These are phyloP conservation scores for Pezicula radicicola DNA, from an alignment of 2,329 filamentous ascomycete species.

Conservation along the genomic window DNA sequence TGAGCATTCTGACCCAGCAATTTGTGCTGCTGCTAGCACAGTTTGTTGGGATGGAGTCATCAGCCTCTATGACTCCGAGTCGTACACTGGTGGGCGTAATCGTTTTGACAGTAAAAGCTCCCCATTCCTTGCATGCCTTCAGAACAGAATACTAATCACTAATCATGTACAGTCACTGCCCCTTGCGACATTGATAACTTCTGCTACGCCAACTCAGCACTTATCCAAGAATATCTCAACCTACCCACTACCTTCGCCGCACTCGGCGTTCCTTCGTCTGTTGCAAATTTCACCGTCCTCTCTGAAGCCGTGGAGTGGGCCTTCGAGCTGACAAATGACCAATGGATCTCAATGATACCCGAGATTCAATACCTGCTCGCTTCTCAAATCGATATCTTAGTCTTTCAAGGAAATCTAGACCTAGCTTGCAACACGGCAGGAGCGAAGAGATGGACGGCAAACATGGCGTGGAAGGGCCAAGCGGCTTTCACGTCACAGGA, in stretches of 20 bases:
- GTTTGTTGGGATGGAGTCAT: slow-evolving; percentile 37
- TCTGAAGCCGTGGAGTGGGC: slow-evolving; percentile 41
- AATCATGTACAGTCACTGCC: slow-evolving; percentile 25
- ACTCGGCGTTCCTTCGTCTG: slow-evolving; percentile 51
- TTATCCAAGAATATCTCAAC: slow-evolving; percentile 17
- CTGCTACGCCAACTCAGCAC: slow-evolving; percentile 30
- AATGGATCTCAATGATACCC: slow-evolving; percentile 55
- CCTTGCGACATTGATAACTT: slow-evolving; percentile 34
- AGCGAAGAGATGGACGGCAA: slow-evolving; percentile 32
- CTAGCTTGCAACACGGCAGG: slow-evolving; percentile 50
- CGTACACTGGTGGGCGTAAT: slow-evolving; percentile 35
- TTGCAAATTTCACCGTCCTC: slow-evolving; percentile 46
- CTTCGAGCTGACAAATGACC: slow-evolving; percentile 50
- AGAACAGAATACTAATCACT: neutral
- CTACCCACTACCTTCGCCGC: slow-evolving; percentile 38
- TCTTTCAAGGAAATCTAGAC: slow-evolving; percentile 65
- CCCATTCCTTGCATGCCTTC: neutral
- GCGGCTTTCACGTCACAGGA: slow-evolving; percentile 35
- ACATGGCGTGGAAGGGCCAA: slow-evolving; percentile 41
- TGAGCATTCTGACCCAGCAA: slow-evolving; percentile 35
- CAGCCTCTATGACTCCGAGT: slow-evolving; percentile 37
- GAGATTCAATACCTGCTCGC: slow-evolving; percentile 57
- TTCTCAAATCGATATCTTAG: slow-evolving; percentile 62
- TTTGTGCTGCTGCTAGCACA: slow-evolving; percentile 33
- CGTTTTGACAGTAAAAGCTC: slow-evolving; percentile 35